A percentile compares a stretch with the other conserved stretches of the same genome.
Evolutionary conservation across 2,329 filamentous ascomycete species (phyloP).

Genomic region (Arthrobotrys sphaeroides): DNA sequence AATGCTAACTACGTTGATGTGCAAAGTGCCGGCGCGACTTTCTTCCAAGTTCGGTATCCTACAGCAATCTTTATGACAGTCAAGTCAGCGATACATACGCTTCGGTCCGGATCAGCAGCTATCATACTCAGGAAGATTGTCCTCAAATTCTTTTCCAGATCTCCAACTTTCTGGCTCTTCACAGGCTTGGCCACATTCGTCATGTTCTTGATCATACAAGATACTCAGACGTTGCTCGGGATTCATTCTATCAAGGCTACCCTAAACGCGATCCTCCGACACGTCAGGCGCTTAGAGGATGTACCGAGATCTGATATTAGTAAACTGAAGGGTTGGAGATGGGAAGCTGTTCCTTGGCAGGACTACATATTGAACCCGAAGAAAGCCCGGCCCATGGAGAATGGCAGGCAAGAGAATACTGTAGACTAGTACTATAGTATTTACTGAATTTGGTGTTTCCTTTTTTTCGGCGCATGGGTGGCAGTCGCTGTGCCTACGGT

Average conservation of each 20-base stretch:
- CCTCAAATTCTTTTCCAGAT: slow-evolving; percentile 7
- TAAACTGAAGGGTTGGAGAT: slow-evolving; percentile 3
- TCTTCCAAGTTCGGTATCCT: not conserved
- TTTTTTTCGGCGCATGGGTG: too few species aligned
- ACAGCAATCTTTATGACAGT: not conserved
- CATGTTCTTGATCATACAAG: not conserved
- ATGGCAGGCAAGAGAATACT: not conserved
- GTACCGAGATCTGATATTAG: not conserved
- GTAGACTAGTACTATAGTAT: too few species aligned
- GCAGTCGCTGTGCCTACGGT: too few species aligned
- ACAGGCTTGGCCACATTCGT: slow-evolving; percentile 4
- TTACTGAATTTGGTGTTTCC: too few species aligned
- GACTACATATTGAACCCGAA: not conserved
- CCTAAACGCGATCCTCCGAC: not conserved
- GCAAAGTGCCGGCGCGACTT: not conserved
- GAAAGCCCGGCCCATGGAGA: not conserved
- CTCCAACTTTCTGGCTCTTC: slow-evolving; percentile 14
- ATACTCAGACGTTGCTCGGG: not conserved
- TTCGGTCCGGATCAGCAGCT: not conserved
- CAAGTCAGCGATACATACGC: not conserved
- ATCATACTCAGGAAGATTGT: not conserved
- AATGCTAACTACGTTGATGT: not conserved
- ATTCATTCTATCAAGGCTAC: slow-evolving; percentile 10
- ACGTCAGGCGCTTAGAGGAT: not conserved
- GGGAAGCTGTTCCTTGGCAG: slow-evolving; percentile 16